A percentile compares a stretch with the other conserved stretches of the same genome.
These are phyloP conservation scores for Westerdykella aurantiaca DNA, from an alignment of 2,329 filamentous ascomycete species.

Conservation along the genomic window DNA sequence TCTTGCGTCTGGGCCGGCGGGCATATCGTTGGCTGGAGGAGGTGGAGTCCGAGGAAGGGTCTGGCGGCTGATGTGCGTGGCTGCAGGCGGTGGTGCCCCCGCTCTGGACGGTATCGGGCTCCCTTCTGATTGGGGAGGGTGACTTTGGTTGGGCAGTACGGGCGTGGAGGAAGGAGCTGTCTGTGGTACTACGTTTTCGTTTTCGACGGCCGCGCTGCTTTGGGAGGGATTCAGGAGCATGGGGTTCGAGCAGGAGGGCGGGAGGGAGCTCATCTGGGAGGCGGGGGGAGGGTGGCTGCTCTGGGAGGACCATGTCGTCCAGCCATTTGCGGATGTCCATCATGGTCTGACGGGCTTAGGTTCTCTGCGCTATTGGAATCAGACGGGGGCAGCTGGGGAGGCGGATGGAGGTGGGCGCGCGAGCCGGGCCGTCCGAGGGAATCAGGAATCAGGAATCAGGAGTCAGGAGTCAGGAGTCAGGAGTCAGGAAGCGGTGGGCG, in stretches of 20 bases:
- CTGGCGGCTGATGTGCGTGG: conserved; percentile 12
- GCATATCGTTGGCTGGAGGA: conserved; percentile 32
- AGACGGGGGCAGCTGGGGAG: conserved; percentile 1
- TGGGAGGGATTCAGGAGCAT: conserved; percentile 11
- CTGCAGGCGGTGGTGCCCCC: conserved; percentile 10
- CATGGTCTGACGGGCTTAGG: conserved; percentile 1
- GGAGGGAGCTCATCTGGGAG: conserved; percentile 15
- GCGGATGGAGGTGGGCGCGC: conserved; percentile 12
- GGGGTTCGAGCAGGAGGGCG: conserved; percentile 17
- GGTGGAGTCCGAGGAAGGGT: conserved; percentile 12
- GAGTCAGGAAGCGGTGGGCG: conserved; percentile 6
- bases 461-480: conserved; percentile 5
- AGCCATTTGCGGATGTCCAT: conserved; percentile 47
- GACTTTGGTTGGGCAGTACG: conserved; percentile 9
- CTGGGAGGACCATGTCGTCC: conserved; percentile 35
- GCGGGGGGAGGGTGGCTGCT: conserved; percentile 19
- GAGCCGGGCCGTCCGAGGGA: conserved; percentile 15
- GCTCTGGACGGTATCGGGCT: conserved; percentile 4
- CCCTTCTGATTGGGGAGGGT: conserved; percentile 5
- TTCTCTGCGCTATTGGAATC: neutral
- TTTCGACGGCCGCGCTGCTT: conserved; percentile 15
- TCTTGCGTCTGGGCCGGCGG: conserved; percentile 43
- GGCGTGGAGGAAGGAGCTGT: conserved; percentile 35
- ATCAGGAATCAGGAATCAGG: conserved; percentile 3
- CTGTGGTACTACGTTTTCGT: conserved; percentile 34